Conservation (phyloP, 2,329 filamentous ascomycete species). For the Alternaria angustiovoidea region DNA sequence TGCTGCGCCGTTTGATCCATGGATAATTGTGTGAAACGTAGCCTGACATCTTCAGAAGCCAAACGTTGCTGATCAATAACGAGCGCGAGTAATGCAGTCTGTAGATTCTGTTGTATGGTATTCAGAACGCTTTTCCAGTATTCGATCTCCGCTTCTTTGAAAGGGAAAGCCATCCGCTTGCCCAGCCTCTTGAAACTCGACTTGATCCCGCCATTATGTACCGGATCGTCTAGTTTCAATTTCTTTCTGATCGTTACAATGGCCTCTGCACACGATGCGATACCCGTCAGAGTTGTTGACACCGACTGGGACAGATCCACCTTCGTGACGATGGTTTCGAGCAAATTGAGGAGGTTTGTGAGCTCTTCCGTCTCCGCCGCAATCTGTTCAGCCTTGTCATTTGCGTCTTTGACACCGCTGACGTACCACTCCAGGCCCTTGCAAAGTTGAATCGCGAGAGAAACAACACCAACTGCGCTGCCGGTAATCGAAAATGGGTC, state of each 20-base stretch:
- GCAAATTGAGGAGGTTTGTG: accelerated
- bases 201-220: not conserved
- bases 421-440: not conserved
- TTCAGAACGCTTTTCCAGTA: not conserved
- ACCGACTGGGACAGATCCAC: not conserved
- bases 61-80: not conserved
- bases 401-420: not conserved
- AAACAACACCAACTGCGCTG: not conserved
- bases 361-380: not conserved
- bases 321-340: accelerated
- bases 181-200: not conserved
- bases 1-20: not conserved
- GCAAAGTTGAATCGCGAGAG: not conserved
- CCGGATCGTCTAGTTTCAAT: not conserved
- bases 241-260: not conserved
- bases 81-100: not conserved
- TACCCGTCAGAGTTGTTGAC: not conserved
- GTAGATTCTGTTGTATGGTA: not conserved
- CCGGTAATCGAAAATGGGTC: not conserved
- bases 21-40: not conserved
- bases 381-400: not conserved
- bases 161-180: not conserved
- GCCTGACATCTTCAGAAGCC: not conserved
- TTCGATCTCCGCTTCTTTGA: not conserved
- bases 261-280: not conserved